Conservation (phyloP, 257 asterid species). For the Orobanche coerulescens region DNA sequence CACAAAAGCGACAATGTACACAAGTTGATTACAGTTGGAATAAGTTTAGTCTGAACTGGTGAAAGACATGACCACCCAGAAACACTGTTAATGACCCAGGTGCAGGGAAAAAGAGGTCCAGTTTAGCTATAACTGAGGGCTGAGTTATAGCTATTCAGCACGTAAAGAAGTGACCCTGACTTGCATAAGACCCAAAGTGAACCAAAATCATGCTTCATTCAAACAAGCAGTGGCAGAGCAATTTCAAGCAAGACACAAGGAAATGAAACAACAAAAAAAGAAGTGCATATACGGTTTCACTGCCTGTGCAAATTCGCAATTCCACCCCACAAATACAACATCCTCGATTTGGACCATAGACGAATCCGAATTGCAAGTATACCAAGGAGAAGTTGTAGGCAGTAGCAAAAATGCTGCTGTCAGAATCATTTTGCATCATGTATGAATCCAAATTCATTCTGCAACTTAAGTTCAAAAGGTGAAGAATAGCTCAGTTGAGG, state of each 20-base stretch:
- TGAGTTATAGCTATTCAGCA: background rate
- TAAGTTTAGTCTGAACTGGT: background rate
- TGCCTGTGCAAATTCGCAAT: background rate
- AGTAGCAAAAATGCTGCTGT: background rate
- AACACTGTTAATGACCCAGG: background rate
- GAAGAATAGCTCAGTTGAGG: background rate
- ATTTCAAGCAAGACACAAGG: background rate
- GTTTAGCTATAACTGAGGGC: background rate
- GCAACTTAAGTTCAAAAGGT: background rate
- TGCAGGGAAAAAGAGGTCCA: background rate
- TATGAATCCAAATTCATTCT: background rate
- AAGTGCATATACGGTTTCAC: background rate
- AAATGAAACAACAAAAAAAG: background rate
- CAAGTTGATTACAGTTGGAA: background rate
- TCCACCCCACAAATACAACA: background rate
- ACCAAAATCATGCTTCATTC: background rate
- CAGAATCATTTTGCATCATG: background rate
- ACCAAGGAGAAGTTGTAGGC: background rate
- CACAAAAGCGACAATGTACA: slow-evolving; percentile 4
- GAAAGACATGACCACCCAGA: slow-evolving; percentile 3
- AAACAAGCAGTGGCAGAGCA: too few relatives aligned
- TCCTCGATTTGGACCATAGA: background rate
- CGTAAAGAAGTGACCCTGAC: background rate
- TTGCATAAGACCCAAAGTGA: background rate
- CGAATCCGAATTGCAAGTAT: too few relatives aligned